Evolutionary conservation across 2,329 filamentous ascomycete genomes (phyloP).

Genomic region (Ceratocystis harringtonii): DNA sequence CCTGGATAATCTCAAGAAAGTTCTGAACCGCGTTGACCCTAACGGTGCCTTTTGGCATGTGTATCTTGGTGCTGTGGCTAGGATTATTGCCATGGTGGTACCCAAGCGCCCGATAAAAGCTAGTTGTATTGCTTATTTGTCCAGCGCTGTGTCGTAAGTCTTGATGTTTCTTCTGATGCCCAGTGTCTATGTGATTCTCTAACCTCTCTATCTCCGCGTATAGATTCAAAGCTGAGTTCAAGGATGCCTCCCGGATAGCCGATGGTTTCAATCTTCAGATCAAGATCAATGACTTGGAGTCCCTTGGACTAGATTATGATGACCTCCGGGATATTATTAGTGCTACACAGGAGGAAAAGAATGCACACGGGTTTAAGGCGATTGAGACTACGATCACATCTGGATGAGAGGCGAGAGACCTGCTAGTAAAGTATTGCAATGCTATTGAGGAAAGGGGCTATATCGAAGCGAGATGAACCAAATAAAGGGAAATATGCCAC

Average conservation of each 20-base stretch:
- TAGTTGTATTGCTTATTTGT: constrained; percentile 22
- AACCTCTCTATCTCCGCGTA: background rate
- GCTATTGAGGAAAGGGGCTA: background rate
- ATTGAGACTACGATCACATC: background rate
- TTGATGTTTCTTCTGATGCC: background rate
- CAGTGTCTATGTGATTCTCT: background rate
- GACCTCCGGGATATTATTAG: constrained; percentile 19
- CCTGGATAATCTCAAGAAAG: constrained; percentile 28
- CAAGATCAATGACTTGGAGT: background rate
- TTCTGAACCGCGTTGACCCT: constrained; percentile 27
- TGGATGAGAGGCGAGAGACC: background rate
- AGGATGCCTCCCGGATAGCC: background rate
- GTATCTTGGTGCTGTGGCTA: constrained; percentile 36
- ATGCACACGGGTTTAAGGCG: background rate
- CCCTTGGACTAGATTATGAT: constrained; percentile 22
- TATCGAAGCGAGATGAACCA: background rate
- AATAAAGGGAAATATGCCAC: background rate
- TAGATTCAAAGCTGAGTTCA: background rate
- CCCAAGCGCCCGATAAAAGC: constrained; percentile 28
- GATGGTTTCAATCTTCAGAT: background rate
- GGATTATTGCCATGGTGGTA: constrained; percentile 29
- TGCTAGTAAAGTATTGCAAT: background rate
- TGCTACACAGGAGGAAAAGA: background rate
- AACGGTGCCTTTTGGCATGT: constrained; percentile 38
- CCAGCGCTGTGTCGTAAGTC: constrained; percentile 29